Base-by-base conservation (phyloP, 768 basidiomycete genomes). In the Paxillus ammoniavirescens region DNA sequence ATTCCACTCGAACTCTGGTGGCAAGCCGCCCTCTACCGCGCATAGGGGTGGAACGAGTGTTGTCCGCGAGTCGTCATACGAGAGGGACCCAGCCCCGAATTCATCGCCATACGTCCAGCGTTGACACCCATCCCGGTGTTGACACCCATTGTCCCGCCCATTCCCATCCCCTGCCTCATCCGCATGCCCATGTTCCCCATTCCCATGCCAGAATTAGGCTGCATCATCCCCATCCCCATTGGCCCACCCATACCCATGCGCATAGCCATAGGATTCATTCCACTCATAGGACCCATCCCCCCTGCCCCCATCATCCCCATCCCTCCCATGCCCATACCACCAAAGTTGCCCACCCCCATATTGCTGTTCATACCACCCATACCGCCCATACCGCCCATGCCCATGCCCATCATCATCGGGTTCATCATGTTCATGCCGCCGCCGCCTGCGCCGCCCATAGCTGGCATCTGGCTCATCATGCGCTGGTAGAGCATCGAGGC, bases 1-100 rank as follows among this genome's bases (percentile, higher is more conserved):
- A 18, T 50, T 23, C 8, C 38, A 30, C 7, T 17, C 23, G 21
- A 41, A 35, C 40, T 37, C 30, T 36, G 44, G 21, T 4, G 3
- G n/a, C 12, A 31, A 33, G 23, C 18, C 3, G 12, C 23, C 31
- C 41, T 51, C 68, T 72, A 84, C 61, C 83, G 76, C 50, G 82
- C 75, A 64, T 86, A 86, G n/a, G 83, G 83, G 68, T 86, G 83
- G 68, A 82, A 86, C 53, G 73, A 75, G 58, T 82, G 80, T 56
- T 83, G 82, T 53, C 83, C 83, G 18, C 82, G 75, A 26, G 60
- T 76, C 50, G 72, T 75, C 66, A 75, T 73, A 7, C 79, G 73
- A 49, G 76, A 72, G 13, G 78, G 81, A n/a, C 75, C 82, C 53
- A 72, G 65, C 23, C 74, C 81, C 46, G 67, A 44, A 61, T 70